phyloP scores from a whole-genome alignment of 2,329 filamentous ascomycete genomes.

The Juglanconis juglandina region DNA sequence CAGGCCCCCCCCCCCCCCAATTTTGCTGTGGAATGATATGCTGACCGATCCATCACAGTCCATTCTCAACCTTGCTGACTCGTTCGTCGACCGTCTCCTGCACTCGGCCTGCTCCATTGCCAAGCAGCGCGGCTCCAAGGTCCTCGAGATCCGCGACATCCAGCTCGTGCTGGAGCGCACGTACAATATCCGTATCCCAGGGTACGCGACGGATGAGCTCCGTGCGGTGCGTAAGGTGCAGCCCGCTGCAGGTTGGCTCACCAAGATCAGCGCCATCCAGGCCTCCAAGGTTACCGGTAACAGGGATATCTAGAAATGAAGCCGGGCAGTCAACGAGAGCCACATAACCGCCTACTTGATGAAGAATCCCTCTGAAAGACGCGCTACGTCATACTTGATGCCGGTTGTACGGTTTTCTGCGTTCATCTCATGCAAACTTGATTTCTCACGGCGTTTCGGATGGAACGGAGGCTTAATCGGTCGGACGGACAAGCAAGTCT shows the following conservation, averaged over 20 bases:
- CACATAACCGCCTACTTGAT: background rate
- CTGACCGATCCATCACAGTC: conserved; percentile 50
- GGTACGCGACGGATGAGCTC: conserved; percentile 90
- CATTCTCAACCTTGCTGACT: conserved; percentile 83
- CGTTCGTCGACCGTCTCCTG: conserved; percentile 90
- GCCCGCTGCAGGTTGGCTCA: conserved; percentile 83
- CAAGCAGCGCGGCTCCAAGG: conserved; percentile 86
- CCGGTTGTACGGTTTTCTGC: too few species aligned
- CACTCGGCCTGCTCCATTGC: conserved; percentile 84
- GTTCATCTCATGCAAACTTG: background rate
- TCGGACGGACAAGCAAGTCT: background rate
- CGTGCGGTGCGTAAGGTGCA: conserved; percentile 92
- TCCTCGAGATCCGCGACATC: conserved; percentile 83
- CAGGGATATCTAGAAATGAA: conserved; percentile 41
- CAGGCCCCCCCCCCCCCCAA: too few species aligned
- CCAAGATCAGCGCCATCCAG: conserved; percentile 95
- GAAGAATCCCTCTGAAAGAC: background rate
- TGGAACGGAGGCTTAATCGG: background rate
- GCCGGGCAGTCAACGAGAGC: too few species aligned
- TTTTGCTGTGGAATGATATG: background rate
- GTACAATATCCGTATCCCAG: conserved; percentile 89
- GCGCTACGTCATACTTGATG: background rate
- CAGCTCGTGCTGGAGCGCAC: conserved; percentile 79
- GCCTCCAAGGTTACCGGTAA: conserved; percentile 79
- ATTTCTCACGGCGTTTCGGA: background rate